Conservation (phyloP, 768 basidiomycete species). For the Hebeloma cylindrosporum region DNA sequence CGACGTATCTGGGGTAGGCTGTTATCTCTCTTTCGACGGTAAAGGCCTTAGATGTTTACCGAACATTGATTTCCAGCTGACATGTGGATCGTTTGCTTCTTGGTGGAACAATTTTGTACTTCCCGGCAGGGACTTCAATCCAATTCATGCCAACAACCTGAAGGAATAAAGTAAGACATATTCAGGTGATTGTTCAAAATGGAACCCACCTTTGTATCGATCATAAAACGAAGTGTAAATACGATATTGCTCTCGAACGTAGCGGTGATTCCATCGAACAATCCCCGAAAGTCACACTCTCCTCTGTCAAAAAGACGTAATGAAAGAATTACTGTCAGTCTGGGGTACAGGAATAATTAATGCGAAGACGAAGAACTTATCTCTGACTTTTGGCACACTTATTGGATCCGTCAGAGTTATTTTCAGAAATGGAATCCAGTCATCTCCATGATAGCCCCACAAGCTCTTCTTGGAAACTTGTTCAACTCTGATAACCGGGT, state of each 20-base stretch:
- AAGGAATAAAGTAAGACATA: not conserved
- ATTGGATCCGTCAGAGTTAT: slow-evolving; percentile 73
- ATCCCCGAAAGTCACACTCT: slow-evolving; percentile 63
- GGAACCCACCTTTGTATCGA: slow-evolving; percentile 80
- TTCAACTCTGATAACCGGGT: slow-evolving; percentile 52
- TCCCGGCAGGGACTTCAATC: slow-evolving; percentile 88
- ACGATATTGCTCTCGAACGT: slow-evolving; percentile 96
- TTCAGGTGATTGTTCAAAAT: not conserved
- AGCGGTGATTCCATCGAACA: slow-evolving; percentile 52
- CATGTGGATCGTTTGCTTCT: slow-evolving; percentile 72
- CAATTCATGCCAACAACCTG: slow-evolving; percentile 99
- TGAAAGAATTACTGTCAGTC: slow-evolving; percentile 18
- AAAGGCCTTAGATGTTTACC: slow-evolving; percentile 41
- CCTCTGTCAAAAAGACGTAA: slow-evolving; percentile 72
- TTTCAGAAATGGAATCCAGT: slow-evolving; percentile 79
- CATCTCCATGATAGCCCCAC: slow-evolving; percentile 89
- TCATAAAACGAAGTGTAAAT: slow-evolving; percentile 94
- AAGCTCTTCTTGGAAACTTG: slow-evolving; percentile 68
- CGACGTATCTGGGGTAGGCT: slow-evolving; percentile 84
- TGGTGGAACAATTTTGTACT: slow-evolving; percentile 63
- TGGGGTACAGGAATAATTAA: not conserved
- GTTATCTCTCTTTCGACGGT: too few species aligned
- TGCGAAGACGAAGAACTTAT: slow-evolving; percentile 55
- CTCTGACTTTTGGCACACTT: slow-evolving; percentile 85
- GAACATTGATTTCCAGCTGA: slow-evolving; percentile 83